Evolutionary conservation across 495 filamentous ascomycete genomes (phyloP).

Genomic region (Neurospora sp.): DNA sequence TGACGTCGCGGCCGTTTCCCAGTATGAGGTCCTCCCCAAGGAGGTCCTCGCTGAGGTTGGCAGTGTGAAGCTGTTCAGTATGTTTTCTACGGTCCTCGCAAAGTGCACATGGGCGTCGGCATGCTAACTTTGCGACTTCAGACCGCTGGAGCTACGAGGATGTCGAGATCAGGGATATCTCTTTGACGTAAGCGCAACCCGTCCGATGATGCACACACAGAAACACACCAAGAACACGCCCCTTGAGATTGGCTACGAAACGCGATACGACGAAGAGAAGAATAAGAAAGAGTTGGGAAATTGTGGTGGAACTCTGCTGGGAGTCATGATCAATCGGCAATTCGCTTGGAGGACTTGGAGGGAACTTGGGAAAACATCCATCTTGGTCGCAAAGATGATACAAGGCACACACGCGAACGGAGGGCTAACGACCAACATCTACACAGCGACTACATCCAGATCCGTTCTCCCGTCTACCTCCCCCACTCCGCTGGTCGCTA

Average conservation of each 20-base stretch:
- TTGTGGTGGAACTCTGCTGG: background rate
- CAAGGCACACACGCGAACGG: background rate
- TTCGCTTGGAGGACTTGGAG: background rate
- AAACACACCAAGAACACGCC: background rate
- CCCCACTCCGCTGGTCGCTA: slow-evolving; percentile 98
- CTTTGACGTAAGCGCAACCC: slow-evolving; percentile 76
- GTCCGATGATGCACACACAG: background rate
- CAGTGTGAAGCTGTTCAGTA: slow-evolving; percentile 91
- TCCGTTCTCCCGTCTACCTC: slow-evolving; percentile 95
- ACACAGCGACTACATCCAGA: slow-evolving; percentile 96
- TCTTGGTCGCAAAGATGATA: slow-evolving; percentile 2
- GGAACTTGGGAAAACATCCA: background rate
- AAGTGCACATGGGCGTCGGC: slow-evolving; percentile 1
- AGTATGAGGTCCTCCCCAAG: slow-evolving; percentile 83
- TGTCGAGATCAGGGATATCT: slow-evolving; percentile 99
- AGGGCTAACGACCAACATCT: slow-evolving; percentile 37
- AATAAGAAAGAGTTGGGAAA: background rate
- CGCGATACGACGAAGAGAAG: background rate
- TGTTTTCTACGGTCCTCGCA: slow-evolving; percentile 25
- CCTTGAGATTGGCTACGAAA: background rate
- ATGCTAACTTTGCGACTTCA: slow-evolving; percentile 23
- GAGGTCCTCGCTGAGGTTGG: slow-evolving; percentile 86
- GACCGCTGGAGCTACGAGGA: slow-evolving; percentile 78
- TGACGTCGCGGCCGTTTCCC: slow-evolving; percentile 69
- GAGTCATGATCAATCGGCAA: background rate